These are phyloP conservation scores for Carex sylvatica DNA, from an alignment of 202 grass and related monocot species.

Conservation along the genomic window DNA sequence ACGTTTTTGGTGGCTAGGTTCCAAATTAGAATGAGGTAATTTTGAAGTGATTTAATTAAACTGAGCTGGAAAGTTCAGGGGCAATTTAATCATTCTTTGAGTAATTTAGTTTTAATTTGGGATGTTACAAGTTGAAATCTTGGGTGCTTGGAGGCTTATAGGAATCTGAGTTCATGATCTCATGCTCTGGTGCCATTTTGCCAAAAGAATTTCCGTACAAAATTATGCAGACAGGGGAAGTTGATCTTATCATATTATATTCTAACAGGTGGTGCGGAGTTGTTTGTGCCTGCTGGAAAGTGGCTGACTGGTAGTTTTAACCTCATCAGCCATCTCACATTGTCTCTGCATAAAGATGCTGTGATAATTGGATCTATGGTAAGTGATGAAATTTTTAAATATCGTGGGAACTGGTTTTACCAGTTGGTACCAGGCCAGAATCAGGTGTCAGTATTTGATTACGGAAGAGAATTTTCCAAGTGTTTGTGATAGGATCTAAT, in stretches of 20 bases:
- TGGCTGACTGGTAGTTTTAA: constrained; percentile 94
- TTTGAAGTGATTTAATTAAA: neutral
- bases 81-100: neutral
- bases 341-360: constrained; percentile 83
- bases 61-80: neutral
- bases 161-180: neutral
- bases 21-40: neutral
- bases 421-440: constrained; percentile 1
- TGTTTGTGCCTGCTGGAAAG: constrained; percentile 92
- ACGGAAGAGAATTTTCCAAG: too few relatives aligned
- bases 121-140: neutral
- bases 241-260: neutral
- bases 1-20: neutral
- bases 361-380: constrained; percentile 86
- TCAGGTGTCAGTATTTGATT: neutral
- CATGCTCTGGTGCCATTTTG: neutral
- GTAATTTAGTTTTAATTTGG: neutral
- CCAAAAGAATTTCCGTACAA: neutral
- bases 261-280: constrained; percentile 44
- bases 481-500: neutral
- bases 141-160: neutral
- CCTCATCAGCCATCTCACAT: constrained; percentile 90
- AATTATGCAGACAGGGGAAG: neutral
- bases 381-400: constrained; percentile 17
- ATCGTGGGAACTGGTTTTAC: neutral